phyloP scores from a whole-genome alignment of 2,329 filamentous ascomycete species.

The Cordyceps farinosa region DNA sequence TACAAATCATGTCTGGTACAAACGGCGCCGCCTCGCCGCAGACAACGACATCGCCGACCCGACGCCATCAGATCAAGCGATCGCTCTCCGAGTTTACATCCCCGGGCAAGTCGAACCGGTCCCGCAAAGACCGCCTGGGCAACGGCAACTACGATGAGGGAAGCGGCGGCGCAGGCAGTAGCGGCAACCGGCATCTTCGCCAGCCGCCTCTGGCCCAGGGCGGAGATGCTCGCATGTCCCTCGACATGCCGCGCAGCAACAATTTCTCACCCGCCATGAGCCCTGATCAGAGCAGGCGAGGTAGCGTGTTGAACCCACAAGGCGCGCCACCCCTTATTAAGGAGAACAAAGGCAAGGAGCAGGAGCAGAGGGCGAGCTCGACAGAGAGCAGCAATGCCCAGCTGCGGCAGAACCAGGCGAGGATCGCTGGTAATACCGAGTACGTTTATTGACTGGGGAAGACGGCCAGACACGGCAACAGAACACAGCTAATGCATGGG shows the following conservation, averaged over 20 bases:
- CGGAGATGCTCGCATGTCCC: constrained; percentile 34
- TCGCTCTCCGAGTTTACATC: constrained; percentile 54
- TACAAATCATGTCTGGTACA: constrained; percentile 1
- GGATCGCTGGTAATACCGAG: constrained; percentile 31
- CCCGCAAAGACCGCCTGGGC: constrained; percentile 31
- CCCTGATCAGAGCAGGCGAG: constrained; percentile 41
- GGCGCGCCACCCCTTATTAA: constrained; percentile 14
- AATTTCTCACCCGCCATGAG: constrained; percentile 42
- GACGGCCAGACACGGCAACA: too few relatives aligned
- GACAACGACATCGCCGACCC: constrained; percentile 24
- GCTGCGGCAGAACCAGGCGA: constrained; percentile 36
- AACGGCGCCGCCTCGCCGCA: constrained; percentile 16
- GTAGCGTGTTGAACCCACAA: constrained; percentile 36
- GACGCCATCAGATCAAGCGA: constrained; percentile 51
- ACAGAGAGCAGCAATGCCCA: constrained; percentile 37
- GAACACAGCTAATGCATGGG: neutral
- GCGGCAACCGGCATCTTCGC: constrained; percentile 30
- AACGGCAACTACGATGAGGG: constrained; percentile 31
- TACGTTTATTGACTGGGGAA: constrained; percentile 22
- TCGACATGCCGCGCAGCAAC: constrained; percentile 46
- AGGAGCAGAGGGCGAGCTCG: constrained; percentile 21
- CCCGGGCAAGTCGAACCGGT: constrained; percentile 40
- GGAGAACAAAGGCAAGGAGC: constrained; percentile 23
- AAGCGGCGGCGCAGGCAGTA: neutral
- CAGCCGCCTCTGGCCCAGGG: constrained; percentile 19